A percentile compares a stretch with the other conserved stretches of the same genome.
Conservation (phyloP, 2,329 filamentous ascomycete genomes). For the Metarhizium album region DNA sequence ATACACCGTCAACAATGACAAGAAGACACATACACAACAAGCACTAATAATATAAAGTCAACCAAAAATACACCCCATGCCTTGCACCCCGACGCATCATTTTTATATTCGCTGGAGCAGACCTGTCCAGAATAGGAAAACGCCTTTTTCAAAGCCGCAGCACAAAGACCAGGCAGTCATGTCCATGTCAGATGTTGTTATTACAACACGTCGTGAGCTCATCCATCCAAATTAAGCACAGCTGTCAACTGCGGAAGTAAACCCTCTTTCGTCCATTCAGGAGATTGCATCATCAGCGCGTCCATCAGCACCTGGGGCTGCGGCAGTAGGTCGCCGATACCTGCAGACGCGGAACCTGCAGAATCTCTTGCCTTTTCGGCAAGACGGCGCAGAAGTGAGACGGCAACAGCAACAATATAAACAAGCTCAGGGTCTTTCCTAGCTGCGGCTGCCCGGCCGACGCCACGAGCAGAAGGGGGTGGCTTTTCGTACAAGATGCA, state of each 20-base stretch:
- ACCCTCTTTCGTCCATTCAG: slow-evolving; percentile 51
- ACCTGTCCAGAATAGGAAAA: neutral
- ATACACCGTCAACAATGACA: slow-evolving; percentile 5
- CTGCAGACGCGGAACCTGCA: slow-evolving; percentile 34
- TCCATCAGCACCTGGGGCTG: slow-evolving; percentile 56
- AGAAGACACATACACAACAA: neutral
- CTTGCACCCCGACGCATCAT: neutral
- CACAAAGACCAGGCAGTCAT: neutral
- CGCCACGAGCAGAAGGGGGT: slow-evolving; percentile 14
- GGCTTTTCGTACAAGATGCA: slow-evolving; percentile 46
- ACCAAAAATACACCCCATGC: neutral
- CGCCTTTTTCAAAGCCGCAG: neutral
- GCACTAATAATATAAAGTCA: neutral
- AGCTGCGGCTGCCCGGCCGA: slow-evolving; percentile 19
- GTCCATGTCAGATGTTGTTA: neutral
- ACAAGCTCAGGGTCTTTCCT: slow-evolving; percentile 41
- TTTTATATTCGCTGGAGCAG: neutral
- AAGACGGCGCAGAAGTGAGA: slow-evolving; percentile 57
- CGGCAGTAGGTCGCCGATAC: slow-evolving; percentile 54
- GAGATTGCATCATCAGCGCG: slow-evolving; percentile 53
- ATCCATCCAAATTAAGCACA: slow-evolving; percentile 41
- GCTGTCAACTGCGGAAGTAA: slow-evolving; percentile 59
- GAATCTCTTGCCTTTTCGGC: slow-evolving; percentile 56
- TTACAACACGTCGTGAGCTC: slow-evolving; percentile 7
- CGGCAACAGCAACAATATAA: slow-evolving; percentile 56